A percentile compares a stretch with the other conserved stretches of the same genome.
phyloP scores from a whole-genome alignment of 768 basidiomycete species.

The Pisolithus tinctorius region DNA sequence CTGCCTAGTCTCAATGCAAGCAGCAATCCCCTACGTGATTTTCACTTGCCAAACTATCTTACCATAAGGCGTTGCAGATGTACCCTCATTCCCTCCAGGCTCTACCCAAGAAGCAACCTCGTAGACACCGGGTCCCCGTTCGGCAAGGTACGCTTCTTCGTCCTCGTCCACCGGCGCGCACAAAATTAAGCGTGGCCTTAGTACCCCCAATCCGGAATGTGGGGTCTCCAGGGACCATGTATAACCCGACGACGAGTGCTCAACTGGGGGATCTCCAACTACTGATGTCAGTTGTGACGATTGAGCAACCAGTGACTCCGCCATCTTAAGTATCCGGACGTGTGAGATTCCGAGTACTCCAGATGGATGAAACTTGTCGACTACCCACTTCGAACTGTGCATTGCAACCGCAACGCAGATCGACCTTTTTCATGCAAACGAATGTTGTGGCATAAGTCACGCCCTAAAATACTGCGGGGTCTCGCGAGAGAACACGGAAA shows the following conservation, averaged over 20 bases:
- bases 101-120: constrained; percentile 47
- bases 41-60: constrained; percentile 37
- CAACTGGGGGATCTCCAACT: constrained; percentile 34
- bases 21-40: not conserved
- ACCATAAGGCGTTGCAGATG: constrained; percentile 41
- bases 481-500: too few species aligned
- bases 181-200: constrained; percentile 29
- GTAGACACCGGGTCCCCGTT: constrained; percentile 35
- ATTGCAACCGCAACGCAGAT: too few species aligned
- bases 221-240: constrained; percentile 41
- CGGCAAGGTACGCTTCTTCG: constrained; percentile 27
- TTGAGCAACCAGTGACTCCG: constrained; percentile 22
- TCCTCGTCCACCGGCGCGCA: constrained; percentile 29
- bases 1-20: not conserved
- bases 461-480: too few species aligned
- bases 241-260: constrained; percentile 15
- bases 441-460: too few species aligned
- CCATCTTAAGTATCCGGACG: constrained; percentile 36
- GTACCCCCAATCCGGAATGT: constrained; percentile 6
- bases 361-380: constrained; percentile 35
- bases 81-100: constrained; percentile 23
- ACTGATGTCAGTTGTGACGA: constrained; percentile 41
- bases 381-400: too few species aligned
- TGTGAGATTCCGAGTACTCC: constrained; percentile 42
- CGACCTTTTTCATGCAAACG: too few species aligned